Percentiles rank a stretch among this genome's conserved stretches.
phyloP scores from a whole-genome alignment of 176 grass and related monocot genomes.

The Paspalum vaginatum region DNA sequence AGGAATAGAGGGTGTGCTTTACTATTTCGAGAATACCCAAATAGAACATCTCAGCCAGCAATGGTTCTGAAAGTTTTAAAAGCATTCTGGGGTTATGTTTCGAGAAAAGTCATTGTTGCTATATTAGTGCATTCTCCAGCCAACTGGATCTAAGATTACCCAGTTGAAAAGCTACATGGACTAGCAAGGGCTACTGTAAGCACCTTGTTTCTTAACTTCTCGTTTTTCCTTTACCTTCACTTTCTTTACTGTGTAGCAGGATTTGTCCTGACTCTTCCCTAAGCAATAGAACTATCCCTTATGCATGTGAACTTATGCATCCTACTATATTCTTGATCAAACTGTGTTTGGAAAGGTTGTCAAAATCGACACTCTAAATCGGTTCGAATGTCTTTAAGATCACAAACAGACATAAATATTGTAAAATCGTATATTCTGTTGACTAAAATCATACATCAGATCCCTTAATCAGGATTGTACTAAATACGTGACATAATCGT shows the following conservation, averaged over 20 bases:
- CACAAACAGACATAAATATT: too few species aligned
- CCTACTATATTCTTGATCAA: not conserved
- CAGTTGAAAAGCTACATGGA: not conserved
- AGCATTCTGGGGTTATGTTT: not conserved
- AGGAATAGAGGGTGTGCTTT: not conserved
- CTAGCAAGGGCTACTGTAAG: too few species aligned
- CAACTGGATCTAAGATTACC: not conserved
- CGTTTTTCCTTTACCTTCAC: not conserved
- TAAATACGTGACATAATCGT: not conserved
- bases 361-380: too few species aligned
- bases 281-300: not conserved
- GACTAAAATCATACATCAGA: not conserved
- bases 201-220: not conserved
- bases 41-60: not conserved
- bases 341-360: not conserved
- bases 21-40: not conserved
- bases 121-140: not conserved
- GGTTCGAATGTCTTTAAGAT: too few species aligned
- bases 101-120: not conserved
- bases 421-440: too few species aligned
- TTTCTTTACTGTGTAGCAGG: not conserved
- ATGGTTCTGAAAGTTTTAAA: not conserved
- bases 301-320: not conserved
- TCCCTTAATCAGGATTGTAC: not conserved
- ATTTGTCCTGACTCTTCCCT: not conserved